Evolutionary conservation across 208 protist species (phyloP), one percentile per base, ranked within the genome.

Genomic region (Leishmania mexicana): DNA sequence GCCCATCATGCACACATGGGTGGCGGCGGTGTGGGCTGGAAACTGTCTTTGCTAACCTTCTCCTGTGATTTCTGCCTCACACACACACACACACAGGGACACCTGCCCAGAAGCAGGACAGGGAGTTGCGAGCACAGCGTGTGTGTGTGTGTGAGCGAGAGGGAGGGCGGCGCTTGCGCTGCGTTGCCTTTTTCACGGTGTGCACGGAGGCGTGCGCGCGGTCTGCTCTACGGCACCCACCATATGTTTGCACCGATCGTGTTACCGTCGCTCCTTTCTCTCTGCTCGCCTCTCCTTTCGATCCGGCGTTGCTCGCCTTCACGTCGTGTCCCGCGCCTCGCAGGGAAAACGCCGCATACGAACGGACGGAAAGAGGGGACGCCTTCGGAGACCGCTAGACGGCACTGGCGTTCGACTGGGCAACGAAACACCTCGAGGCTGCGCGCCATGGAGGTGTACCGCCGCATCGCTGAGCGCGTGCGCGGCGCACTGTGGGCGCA

Each of bases 401-500:
- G 51, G 75, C 57, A 31, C 65, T 28, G 40, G 24, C 53, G n/a
- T n/a, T 79, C 15, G 57, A 38, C 51, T 38, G 38, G 49, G 24
- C 24, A n/a, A 7, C 45, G 24, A 85, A n/a, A 1, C 38, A 73
- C 21, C 3, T 17, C 13, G 1, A 31, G 21, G 42, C 24, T 31
- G 38, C 17, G n/a, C 42, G 21, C 62, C 4, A 98, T 98, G 96
- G 94, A 98, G 83, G 92, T 97, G 38, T 98, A 98, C 77, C 80
- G 92, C 28, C 94, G 96, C 78, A 97, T 98, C 80, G 92, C 93
- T 7, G 90, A 98, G 86, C 90, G 94, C 51, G 94, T 98, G 75
- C 93, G 94, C 47, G 96, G 96, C 38, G 94, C 96, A 40, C 81
- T 98, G 42, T 98, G 96, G 94, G 96, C 96, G 6, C 96, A 98